Base-by-base conservation (phyloP, 257 asterid species). In the Lavandula angustifolia region DNA sequence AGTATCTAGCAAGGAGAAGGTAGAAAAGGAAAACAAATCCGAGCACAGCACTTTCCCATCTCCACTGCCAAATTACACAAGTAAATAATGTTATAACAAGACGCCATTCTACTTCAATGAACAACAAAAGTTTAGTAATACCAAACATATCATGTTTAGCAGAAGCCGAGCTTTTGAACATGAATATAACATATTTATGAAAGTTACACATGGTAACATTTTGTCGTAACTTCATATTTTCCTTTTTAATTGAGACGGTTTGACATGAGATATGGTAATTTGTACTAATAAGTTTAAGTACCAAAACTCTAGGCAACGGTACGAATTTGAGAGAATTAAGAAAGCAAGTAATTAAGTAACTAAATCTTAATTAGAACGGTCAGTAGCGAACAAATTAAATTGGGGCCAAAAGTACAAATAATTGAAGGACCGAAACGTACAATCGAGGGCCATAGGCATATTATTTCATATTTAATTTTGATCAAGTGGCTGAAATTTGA, bases 1-100 rank as follows among this genome's bases (percentile, higher is more conserved):
- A 73, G 73, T 53, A 84, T 84, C 94, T 79, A 33, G 97, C 80
- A 1, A 85, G 74, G 18, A 84, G 79, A 29, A 92, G 85, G 90
- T 82, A 92, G 88, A 87, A 87, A 44, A 92, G 92, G 85, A 92
- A 92, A 54, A 82, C 79, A 67, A 69, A 76, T 68, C 99, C 99
- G 80, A 92, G 59, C 62, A 90, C 86, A 10, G 94, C 96, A 76
- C 97, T 89, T 79, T 92, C 87, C 97, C 97, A 92, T 84, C 89
- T 84, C 99, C 99, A 92, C 99, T 92, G 96, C 88, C 74, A 54
- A 48, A 46, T 46, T 6, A 17, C 56, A 0, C 29, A 61, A 17
- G 7, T 38, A 5, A 7, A 40, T 10, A 42, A 56, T 16, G 41
- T 67, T 34, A 12, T 1, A 4, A 4, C n/a, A 2, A 44, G 8